A percentile compares a stretch with the other conserved stretches of the same genome.
phyloP scores from a whole-genome alignment of 2,329 filamentous ascomycete species.

The Dryadomyces quercus-mongolicae region DNA sequence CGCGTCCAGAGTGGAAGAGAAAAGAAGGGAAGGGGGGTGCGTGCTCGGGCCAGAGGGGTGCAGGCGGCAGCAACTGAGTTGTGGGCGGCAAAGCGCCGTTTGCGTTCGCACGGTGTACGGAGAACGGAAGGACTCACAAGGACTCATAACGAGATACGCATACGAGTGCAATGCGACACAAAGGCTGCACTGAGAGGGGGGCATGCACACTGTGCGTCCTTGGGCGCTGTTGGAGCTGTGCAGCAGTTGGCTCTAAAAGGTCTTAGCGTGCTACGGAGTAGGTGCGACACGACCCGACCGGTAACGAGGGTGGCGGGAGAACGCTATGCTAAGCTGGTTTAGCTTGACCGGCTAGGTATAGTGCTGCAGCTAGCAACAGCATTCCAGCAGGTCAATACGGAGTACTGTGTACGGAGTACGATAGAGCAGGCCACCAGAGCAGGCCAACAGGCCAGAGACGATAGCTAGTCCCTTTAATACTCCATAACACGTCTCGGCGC shows the following conservation, averaged over 20 bases:
- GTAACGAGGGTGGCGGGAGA: constrained; percentile 10
- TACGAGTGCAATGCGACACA: too few relatives aligned
- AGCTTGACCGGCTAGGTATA: not conserved
- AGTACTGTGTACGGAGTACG: too few relatives aligned
- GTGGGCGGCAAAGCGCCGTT: too few relatives aligned
- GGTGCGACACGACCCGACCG: constrained; percentile 11
- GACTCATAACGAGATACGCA: not conserved
- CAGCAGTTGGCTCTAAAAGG: not conserved
- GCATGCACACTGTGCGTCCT: not conserved
- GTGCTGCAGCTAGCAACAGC: not conserved
- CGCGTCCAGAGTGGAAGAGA: not conserved
- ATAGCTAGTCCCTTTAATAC: not conserved
- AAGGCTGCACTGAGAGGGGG: not conserved
- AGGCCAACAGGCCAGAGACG: too few relatives aligned
- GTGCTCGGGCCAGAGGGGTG: too few relatives aligned
- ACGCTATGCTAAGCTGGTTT: constrained; percentile 1
- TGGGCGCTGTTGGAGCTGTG: not conserved
- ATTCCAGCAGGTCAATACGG: too few relatives aligned
- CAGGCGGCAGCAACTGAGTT: too few relatives aligned
- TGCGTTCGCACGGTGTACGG: too few relatives aligned
- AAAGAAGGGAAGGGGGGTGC: too few relatives aligned
- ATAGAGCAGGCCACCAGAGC: too few relatives aligned
- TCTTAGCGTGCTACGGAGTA: constrained; percentile 5
- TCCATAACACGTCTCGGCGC: not conserved
- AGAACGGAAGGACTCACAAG: too few relatives aligned